These are phyloP conservation scores for Beauveria pseudobassiana DNA, from an alignment of 2,329 filamentous ascomycete genomes.

Conservation along the genomic window DNA sequence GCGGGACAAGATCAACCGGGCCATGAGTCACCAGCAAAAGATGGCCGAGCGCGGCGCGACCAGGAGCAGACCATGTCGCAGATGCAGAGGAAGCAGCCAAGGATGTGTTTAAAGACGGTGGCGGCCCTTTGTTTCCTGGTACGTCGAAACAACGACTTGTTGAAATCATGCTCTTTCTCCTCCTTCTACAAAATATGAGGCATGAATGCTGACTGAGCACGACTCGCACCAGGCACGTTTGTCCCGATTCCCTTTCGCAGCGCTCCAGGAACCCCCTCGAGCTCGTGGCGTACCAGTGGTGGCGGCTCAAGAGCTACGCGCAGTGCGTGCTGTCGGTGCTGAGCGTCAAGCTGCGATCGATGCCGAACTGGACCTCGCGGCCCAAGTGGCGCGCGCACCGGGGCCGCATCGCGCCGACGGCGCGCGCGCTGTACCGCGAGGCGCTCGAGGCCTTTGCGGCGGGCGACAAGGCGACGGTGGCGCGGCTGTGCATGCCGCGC, in stretches of 20 bases:
- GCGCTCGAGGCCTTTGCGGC: constrained; percentile 56
- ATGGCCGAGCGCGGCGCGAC: constrained; percentile 17
- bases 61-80: constrained; percentile 23
- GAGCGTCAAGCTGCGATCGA: constrained; percentile 37
- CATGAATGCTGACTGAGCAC: background rate
- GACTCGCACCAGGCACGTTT: constrained; percentile 36
- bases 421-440: constrained; percentile 50
- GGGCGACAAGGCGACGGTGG: constrained; percentile 45
- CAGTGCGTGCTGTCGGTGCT: constrained; percentile 28
- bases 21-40: background rate
- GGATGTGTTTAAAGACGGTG: constrained; percentile 27
- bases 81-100: constrained; percentile 24
- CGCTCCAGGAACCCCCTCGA: constrained; percentile 22
- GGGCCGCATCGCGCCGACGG: constrained; percentile 39
- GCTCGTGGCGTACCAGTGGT: constrained; percentile 30
- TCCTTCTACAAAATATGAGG: background rate
- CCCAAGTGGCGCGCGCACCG: constrained; percentile 37
- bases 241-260: constrained; percentile 31
- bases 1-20: background rate
- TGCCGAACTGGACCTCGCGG: constrained; percentile 33
- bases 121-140: constrained; percentile 29
- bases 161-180: too few relatives aligned
- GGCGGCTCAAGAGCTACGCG: constrained; percentile 27
- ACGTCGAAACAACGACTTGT: background rate
- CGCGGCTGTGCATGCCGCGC: constrained; percentile 44